Base-by-base conservation (phyloP, 1,284 basidiomycete species). In the Heterobasidion occidentale region DNA sequence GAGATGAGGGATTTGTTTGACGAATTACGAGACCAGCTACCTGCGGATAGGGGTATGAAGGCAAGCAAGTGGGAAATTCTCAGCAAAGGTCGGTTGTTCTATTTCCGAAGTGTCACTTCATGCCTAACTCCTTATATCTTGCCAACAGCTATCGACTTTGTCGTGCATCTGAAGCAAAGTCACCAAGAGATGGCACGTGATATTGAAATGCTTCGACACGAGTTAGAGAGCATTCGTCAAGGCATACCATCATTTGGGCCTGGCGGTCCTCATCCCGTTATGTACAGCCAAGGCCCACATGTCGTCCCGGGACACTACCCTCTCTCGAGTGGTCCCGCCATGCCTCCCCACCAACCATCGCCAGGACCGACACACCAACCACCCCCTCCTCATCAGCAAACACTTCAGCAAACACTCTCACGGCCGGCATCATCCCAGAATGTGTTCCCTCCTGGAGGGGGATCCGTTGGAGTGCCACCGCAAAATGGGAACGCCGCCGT, bases 1-100 rank as follows among this genome's bases (percentile, higher is more conserved):
- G 94, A 98, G 72, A 98, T 98, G 94, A 95, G 95, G 68, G 94
- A 97, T 59, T 71, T 98, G 51, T 98, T 97, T 67, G 94, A 98
- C 64, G 94, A 98, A 70, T 74, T 98, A 58, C 81, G 92, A 56
- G 94, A 95, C 70, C 85, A 91, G 62, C 75, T 98, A 36, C 94
- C 94, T 3, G 88, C 90, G 48, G 92, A 95, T 70, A 80, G 92
- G 56, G 92, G 91, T 38, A 90, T 93, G 86, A 96, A 97, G 69
- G 88, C 92, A 19, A 93, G 90, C 74, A 98, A 98, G 74, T 97
- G 94, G 94, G 94, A 97, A 74, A 95, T 96, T 58, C 74, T 97
- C 44, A 93, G 85, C 71, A 94, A 95, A 84, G 90, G 93, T 91
- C 63, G 61, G 77, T 70, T 44, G 50, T 49, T 49, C 58, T 46